Conservation (phyloP, 1,284 basidiomycete genomes). For the Ustanciosporium gigantosporum region DNA sequence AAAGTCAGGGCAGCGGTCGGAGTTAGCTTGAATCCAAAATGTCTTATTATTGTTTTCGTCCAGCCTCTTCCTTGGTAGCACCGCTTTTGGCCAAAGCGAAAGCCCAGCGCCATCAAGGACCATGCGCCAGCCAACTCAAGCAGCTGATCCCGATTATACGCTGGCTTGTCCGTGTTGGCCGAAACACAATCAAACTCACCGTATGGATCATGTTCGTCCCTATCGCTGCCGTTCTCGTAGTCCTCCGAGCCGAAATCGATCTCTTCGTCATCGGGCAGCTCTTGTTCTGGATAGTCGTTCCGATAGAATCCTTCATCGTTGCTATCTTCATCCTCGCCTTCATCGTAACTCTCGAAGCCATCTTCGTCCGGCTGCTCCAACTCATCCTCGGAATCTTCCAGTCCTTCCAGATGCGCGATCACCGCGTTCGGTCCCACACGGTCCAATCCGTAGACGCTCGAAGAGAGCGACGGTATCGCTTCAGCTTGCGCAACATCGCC, state of each 20-base stretch:
- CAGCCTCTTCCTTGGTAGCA: too few species aligned
- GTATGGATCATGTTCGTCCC: constrained; percentile 32
- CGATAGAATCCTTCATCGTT: constrained; percentile 59
- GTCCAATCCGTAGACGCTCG: constrained; percentile 24
- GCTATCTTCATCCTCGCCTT: constrained; percentile 58
- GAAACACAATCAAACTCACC: too few species aligned
- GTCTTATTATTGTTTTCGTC: too few species aligned
- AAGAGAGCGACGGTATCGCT: constrained; percentile 8
- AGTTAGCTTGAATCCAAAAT: too few species aligned
- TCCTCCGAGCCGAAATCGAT: constrained; percentile 33
- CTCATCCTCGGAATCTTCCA: constrained; percentile 34
- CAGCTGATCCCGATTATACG: too few species aligned
- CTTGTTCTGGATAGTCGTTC: constrained; percentile 57
- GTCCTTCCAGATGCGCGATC: constrained; percentile 19
- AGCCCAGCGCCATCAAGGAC: too few species aligned
- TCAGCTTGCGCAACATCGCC: constrained; percentile 25
- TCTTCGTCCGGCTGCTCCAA: constrained; percentile 26
- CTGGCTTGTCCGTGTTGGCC: too few species aligned
- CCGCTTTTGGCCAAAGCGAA: too few species aligned
- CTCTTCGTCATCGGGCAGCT: constrained; percentile 46
- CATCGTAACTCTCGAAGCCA: constrained; percentile 42
- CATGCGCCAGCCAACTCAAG: too few species aligned
- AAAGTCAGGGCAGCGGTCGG: too few species aligned
- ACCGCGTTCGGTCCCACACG: constrained; percentile 23
- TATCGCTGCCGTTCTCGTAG: constrained; percentile 14